Conservation (phyloP, 2,329 filamentous ascomycete genomes). For the Fusarium miscanthi region DNA sequence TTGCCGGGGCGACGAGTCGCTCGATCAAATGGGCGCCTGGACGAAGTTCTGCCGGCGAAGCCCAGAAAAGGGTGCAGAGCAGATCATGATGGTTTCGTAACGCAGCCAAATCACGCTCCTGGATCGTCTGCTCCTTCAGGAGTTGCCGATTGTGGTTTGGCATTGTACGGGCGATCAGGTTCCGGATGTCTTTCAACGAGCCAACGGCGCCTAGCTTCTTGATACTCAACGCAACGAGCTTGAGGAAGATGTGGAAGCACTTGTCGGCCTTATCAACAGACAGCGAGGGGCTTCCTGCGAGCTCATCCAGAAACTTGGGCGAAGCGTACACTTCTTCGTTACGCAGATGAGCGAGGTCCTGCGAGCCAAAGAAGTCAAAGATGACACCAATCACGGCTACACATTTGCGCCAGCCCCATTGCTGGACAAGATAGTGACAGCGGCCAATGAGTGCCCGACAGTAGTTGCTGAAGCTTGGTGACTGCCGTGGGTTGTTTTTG, state of each 20-base stretch:
- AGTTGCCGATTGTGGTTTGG: conserved; percentile 75
- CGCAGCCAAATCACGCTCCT: conserved; percentile 70
- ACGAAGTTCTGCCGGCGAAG: conserved; percentile 64
- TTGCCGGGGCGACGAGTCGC: conserved; percentile 67
- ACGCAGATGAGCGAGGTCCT: conserved; percentile 69
- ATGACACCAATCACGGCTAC: conserved; percentile 68
- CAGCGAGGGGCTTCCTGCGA: conserved; percentile 60
- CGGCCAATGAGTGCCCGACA: conserved; percentile 68
- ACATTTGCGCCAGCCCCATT: conserved; percentile 74
- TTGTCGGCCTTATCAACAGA: conserved; percentile 65
- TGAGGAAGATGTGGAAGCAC: conserved; percentile 76
- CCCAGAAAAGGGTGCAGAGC: conserved; percentile 74
- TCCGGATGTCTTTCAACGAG: conserved; percentile 67
- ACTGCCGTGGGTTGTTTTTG: conserved; percentile 63
- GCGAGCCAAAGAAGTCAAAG: conserved; percentile 75
- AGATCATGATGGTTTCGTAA: conserved; percentile 77
- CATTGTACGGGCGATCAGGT: conserved; percentile 69
- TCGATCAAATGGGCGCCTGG: conserved; percentile 66
- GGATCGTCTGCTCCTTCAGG: conserved; percentile 69
- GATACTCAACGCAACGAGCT: conserved; percentile 69
- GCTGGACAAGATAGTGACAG: conserved; percentile 70
- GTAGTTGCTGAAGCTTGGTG: conserved; percentile 73
- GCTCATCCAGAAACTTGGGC: conserved; percentile 69
- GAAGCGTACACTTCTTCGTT: conserved; percentile 73
- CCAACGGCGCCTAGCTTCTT: conserved; percentile 60